phyloP scores from a whole-genome alignment of 2,329 filamentous ascomycete genomes.

The Trichophyton rubrum region DNA sequence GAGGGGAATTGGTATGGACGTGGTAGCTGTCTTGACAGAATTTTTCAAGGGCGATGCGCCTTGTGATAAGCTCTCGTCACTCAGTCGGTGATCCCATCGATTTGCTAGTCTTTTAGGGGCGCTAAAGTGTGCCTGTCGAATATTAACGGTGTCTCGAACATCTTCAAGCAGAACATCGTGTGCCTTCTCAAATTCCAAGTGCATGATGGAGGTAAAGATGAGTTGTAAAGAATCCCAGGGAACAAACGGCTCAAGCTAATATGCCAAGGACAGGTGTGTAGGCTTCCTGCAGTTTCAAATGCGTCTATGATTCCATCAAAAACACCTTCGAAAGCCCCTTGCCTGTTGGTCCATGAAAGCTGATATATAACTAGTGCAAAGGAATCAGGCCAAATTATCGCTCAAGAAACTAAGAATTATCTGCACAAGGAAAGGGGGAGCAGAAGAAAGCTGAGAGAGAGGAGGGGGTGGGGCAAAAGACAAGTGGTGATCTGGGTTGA shows the following conservation, averaged over 20 bases:
- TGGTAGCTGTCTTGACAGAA: neutral
- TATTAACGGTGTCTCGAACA: neutral
- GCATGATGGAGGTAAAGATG: neutral
- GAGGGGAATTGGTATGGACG: neutral
- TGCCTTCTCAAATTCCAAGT: neutral
- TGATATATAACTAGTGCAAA: too few species aligned
- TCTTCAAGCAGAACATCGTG: neutral
- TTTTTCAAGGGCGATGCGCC: neutral
- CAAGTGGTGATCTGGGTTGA: too few species aligned
- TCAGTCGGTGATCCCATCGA: constrained; percentile 1
- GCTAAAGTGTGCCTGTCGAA: neutral
- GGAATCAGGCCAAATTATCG: too few species aligned
- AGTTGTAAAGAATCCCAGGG: neutral
- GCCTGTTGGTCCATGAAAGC: too few species aligned
- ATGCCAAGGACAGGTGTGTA: neutral
- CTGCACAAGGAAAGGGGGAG: too few species aligned
- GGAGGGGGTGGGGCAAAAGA: too few species aligned
- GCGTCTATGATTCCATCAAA: neutral
- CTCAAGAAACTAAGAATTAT: too few species aligned
- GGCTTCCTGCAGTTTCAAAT: neutral
- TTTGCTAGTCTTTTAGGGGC: neutral
- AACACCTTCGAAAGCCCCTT: too few species aligned
- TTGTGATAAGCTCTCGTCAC: neutral
- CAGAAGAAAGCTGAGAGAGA: too few species aligned
- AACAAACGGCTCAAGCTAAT: neutral